Base-by-base conservation (phyloP, 2,329 filamentous ascomycete genomes). In the Aspergillus ustus region DNA sequence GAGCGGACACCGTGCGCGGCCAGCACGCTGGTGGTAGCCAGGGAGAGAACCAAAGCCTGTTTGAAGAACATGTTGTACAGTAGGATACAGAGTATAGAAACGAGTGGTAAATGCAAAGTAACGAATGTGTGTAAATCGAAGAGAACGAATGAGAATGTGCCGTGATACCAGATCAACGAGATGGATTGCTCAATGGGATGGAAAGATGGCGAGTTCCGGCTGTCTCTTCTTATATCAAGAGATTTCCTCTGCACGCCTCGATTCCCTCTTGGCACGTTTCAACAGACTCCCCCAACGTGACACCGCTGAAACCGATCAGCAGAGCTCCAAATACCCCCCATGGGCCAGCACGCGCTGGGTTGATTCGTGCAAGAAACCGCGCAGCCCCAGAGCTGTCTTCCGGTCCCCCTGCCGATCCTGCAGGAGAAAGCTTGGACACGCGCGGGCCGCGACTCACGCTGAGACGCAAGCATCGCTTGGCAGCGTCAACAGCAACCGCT, bases 11-110 rank as follows among this genome's bases (percentile, higher is more conserved):
- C 57, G 8, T 53, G 50, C 50, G 29, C 34, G 57, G 50, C 57
- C 57, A 54, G 57, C 50, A 46, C 57, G 57, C 50, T 53, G 50
- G 57, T 53, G 50, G 57, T 59, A 17, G 49, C 57, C 17, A 59
- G 28, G 28, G 57, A 59, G 28, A 59, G 57, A 29, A 28, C 37
- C 31, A 53, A 13, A 22, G 31, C 19, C 15, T 59, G 49, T 17
- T 48, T 22, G 43, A 59, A 20, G 20, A 40, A 49, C 53, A 56
- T 53, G 9, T 56, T 56, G 43, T 37, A 40, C 15, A 34, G 5
- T 55, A 54, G 22, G 29, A 28, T 46, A 56, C 22, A 46, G 28
- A 25, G 17, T 17, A 48, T 9, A 22, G 17, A 37, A 15, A 15
- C 8, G 13, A 40, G 4, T 6, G 31, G 31, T 15, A 40, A 40